Evolutionary conservation across 192 early-diverging fungal genomes (phyloP).

Genomic region (Rhizophagus clarus): DNA sequence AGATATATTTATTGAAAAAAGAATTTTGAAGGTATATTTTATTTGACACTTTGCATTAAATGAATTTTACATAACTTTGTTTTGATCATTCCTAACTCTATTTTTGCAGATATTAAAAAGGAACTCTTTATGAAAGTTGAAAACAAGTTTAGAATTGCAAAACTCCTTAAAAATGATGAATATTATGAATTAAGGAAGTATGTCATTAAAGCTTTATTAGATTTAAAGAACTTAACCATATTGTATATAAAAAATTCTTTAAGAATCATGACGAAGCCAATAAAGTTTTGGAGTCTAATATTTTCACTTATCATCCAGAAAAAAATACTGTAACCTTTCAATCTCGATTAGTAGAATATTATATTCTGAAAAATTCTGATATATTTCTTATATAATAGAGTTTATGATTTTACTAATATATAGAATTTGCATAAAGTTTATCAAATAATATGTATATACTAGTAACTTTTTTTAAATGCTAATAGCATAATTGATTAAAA

Average conservation of each 20-base stretch:
- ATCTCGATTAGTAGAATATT: not conserved
- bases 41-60: not conserved
- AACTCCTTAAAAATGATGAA: not conserved
- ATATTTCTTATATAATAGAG: too few species aligned
- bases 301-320: constrained; percentile 9
- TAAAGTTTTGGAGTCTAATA: not conserved
- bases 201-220: not conserved
- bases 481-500: too few species aligned
- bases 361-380: not conserved
- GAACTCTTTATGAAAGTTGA: not conserved
- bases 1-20: not conserved
- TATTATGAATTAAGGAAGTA: not conserved
- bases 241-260: not conserved
- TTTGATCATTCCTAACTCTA: too few species aligned
- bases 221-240: not conserved
- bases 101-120: not conserved
- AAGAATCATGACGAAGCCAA: not conserved
- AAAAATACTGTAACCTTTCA: not conserved
- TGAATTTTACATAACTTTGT: too few species aligned
- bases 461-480: too few species aligned
- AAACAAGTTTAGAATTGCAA: not conserved
- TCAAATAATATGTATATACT: too few species aligned
- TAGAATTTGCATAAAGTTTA: too few species aligned
- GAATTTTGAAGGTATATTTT: not conserved
- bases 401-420: too few species aligned